A percentile compares a stretch with the other conserved stretches of the same genome.
Evolutionary conservation across 352 stramenopile species (phyloP).

Genomic region (Globisporangium viniferum): DNA sequence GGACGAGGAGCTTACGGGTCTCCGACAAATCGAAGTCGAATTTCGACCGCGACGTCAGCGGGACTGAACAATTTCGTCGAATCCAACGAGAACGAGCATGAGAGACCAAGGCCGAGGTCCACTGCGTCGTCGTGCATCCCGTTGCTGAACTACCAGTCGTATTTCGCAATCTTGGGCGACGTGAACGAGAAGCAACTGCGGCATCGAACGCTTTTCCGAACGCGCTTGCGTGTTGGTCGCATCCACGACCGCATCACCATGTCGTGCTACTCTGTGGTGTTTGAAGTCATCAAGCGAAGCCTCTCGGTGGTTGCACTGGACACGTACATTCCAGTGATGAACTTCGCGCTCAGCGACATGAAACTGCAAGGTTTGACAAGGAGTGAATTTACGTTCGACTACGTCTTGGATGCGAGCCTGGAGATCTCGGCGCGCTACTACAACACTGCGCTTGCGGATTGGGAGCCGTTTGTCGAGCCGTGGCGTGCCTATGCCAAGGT

Average conservation of each 20-base stretch:
- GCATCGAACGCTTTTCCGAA: conserved; percentile 52
- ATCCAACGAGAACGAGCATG: conserved; percentile 24
- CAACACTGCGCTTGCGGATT: conserved; percentile 84
- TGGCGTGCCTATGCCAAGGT: conserved; percentile 77
- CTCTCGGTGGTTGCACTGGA: conserved; percentile 85
- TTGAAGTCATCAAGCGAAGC: conserved; percentile 88
- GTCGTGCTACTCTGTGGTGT: conserved; percentile 75
- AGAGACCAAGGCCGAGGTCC: conserved; percentile 32
- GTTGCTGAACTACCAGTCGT: conserved; percentile 72
- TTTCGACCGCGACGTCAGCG: conserved; percentile 69
- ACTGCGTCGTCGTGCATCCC: conserved; percentile 51
- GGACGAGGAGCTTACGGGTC: conserved; percentile 27
- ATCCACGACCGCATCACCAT: conserved; percentile 73
- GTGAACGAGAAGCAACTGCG: conserved; percentile 38
- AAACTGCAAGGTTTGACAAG: conserved; percentile 69
- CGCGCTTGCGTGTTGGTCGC: conserved; percentile 62
- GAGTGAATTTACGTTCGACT: conserved; percentile 67
- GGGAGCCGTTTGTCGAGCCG: conserved; percentile 85
- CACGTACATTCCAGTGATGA: conserved; percentile 90
- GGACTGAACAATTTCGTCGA: conserved; percentile 30
- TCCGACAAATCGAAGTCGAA: conserved; percentile 56
- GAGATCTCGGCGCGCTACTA: conserved; percentile 86
- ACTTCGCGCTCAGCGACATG: conserved; percentile 83
- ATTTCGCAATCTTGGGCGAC: conserved; percentile 53
- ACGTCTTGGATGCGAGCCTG: conserved; percentile 66